A percentile compares a stretch with the other conserved stretches of the same genome.
Evolutionary conservation across 305 asterid species (phyloP).

Genomic region (Fraxinus dipetala): DNA sequence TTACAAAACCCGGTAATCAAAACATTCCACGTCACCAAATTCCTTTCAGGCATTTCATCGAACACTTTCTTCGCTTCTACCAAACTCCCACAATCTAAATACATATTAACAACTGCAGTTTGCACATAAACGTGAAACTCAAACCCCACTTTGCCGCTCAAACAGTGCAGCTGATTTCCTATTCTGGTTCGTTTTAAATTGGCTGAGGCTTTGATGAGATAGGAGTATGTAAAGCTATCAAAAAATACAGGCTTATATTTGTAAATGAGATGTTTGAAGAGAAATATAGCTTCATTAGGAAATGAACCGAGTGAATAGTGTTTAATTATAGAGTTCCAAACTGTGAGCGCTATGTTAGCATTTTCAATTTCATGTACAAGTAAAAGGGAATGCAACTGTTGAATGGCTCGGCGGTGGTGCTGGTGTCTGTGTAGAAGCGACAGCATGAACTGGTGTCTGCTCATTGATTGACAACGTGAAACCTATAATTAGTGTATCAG

Average conservation of each 20-base stretch:
- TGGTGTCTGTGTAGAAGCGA: conserved; percentile 44
- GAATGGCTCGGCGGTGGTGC: conserved; percentile 44
- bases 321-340: conserved; percentile 67
- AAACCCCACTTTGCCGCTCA: conserved; percentile 52
- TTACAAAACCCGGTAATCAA: conserved; percentile 64
- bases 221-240: conserved; percentile 72
- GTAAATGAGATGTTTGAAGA: conserved; percentile 49
- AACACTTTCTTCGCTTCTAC: conserved; percentile 54
- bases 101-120: conserved; percentile 76
- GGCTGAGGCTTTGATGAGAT: conserved; percentile 64
- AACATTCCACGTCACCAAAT: conserved; percentile 74
- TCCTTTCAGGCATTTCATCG: conserved; percentile 64
- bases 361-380: conserved; percentile 21
- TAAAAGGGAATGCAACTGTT: conserved; percentile 68
- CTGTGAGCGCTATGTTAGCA: conserved; percentile 21
- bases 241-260: conserved; percentile 30
- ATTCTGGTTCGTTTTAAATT: conserved; percentile 29
- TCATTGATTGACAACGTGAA: neutral
- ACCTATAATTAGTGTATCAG: neutral
- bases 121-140: conserved; percentile 52
- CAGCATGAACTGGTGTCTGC: conserved; percentile 33
- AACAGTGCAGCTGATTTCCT: conserved; percentile 59
- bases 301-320: conserved; percentile 53
- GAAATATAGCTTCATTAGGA: conserved; percentile 54
- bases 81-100: conserved; percentile 44